Evolutionary conservation across 1,139 yeast genomes (phyloP).

Genomic region (Pichia sp.): DNA sequence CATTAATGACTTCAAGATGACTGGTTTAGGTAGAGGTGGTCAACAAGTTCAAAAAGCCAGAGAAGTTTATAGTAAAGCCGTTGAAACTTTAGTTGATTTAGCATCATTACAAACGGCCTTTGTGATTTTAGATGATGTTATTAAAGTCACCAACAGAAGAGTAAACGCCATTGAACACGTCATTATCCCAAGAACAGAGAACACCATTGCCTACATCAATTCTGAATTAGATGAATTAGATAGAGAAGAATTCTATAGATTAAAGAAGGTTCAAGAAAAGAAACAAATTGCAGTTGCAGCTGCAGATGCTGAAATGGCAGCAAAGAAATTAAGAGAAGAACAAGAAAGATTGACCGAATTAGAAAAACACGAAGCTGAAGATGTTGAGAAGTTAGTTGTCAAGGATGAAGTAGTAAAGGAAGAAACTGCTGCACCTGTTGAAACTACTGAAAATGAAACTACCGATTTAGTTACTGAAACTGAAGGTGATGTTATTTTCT

Average conservation of each 20-base stretch:
- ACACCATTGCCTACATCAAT: conserved; percentile 89
- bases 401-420: conserved; percentile 13
- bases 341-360: conserved; percentile 19
- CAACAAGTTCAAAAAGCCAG: conserved; percentile 97
- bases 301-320: conserved; percentile 53
- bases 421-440: not conserved
- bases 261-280: conserved; percentile 96
- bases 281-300: conserved; percentile 77
- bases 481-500: conserved; percentile 51
- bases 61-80: conserved; percentile 89
- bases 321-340: conserved; percentile 27
- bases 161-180: conserved; percentile 99
- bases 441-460: conserved; percentile 19
- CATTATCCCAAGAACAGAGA: conserved; percentile 95
- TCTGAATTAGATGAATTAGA: conserved; percentile 97
- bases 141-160: conserved; percentile 96
- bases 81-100: conserved; percentile 91
- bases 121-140: conserved; percentile 94
- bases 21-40: conserved; percentile 98
- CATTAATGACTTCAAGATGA: conserved; percentile 90
- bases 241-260: conserved; percentile 95
- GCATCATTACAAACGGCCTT: conserved; percentile 97
- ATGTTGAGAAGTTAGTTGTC: conserved; percentile 16
- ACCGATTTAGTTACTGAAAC: conserved; percentile 40
- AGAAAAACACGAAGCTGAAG: conserved; percentile 25